These are phyloP conservation scores for Hygrophorus pudorinus DNA, from an alignment of 768 basidiomycete species.

Conservation along the genomic window DNA sequence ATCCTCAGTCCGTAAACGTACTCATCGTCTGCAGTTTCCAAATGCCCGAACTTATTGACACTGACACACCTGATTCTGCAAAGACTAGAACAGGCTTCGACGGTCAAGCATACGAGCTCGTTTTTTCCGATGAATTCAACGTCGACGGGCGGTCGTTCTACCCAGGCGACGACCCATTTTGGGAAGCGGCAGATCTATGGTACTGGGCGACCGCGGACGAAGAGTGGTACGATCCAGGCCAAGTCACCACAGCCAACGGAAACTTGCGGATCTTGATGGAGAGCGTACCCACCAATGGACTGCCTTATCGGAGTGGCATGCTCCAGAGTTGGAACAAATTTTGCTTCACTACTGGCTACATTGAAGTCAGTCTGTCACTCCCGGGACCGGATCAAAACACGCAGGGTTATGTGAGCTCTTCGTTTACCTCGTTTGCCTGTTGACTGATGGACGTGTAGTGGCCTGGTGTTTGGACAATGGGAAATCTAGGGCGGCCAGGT, in stretches of 20 bases:
- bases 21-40: conserved; percentile 19
- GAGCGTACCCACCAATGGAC: conserved; percentile 31
- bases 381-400: conserved; percentile 50
- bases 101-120: conserved; percentile 54
- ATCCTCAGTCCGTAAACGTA: neutral
- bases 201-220: conserved; percentile 61
- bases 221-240: conserved; percentile 69
- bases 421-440: neutral
- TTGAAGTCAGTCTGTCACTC: conserved; percentile 55
- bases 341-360: conserved; percentile 73
- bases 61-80: conserved; percentile 52
- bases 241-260: conserved; percentile 59
- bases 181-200: conserved; percentile 68
- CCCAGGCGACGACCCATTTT: conserved; percentile 52
- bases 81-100: conserved; percentile 63
- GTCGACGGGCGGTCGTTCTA: conserved; percentile 54
- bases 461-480: conserved; percentile 87
- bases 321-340: conserved; percentile 89
- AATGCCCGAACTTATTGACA: conserved; percentile 60
- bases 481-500: conserved; percentile 77
- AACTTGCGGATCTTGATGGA: conserved; percentile 64
- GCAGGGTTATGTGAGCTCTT: conserved; percentile 33
- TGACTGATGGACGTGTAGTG: conserved; percentile 31
- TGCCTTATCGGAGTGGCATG: conserved; percentile 67
- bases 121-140: conserved; percentile 76